phyloP scores from a whole-genome alignment of 495 filamentous ascomycete species.

The Aspergillus panamensis region DNA sequence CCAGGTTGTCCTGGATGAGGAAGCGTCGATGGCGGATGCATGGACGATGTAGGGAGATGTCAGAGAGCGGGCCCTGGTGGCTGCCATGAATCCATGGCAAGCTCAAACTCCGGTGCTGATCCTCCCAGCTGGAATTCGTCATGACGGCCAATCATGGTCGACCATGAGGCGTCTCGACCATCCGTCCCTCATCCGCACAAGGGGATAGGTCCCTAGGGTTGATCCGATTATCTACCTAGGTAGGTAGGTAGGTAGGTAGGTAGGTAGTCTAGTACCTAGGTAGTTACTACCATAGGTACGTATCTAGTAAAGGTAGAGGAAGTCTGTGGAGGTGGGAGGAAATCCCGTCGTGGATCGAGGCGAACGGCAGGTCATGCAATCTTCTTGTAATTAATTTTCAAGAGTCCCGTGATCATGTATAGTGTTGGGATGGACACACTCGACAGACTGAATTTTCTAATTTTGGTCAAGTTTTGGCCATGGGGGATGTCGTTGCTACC shows the following conservation, averaged over 20 bases:
- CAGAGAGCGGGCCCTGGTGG: slow-evolving; percentile 14
- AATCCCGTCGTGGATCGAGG: not conserved
- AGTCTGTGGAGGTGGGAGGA: not conserved
- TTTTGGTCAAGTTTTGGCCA: too few species aligned
- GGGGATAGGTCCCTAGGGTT: slow-evolving; percentile 15
- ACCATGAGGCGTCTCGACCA: slow-evolving; percentile 9
- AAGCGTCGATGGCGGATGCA: slow-evolving; percentile 11
- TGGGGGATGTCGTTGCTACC: too few species aligned
- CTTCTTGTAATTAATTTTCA: not conserved
- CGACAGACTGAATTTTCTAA: too few species aligned
- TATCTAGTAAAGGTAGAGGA: not conserved
- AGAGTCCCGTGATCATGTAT: not conserved
- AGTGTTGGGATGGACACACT: not conserved
- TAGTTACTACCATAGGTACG: too few species aligned
- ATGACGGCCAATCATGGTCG: slow-evolving; percentile 17
- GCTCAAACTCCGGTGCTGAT: slow-evolving; percentile 21
- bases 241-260: too few species aligned
- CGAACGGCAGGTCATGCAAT: not conserved
- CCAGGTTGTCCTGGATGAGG: slow-evolving; percentile 12
- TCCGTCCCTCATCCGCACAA: slow-evolving; percentile 10
- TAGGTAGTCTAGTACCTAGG: too few species aligned
- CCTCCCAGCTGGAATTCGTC: slow-evolving; percentile 18
- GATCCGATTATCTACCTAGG: slow-evolving; percentile 1
- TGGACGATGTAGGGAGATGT: slow-evolving; percentile 7
- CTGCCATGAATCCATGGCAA: slow-evolving; percentile 23